Evolutionary conservation across 179 eudicot genomes (phyloP), one percentile per base, ranked within the genome.

Genomic region (Patellifolia procumbens): DNA sequence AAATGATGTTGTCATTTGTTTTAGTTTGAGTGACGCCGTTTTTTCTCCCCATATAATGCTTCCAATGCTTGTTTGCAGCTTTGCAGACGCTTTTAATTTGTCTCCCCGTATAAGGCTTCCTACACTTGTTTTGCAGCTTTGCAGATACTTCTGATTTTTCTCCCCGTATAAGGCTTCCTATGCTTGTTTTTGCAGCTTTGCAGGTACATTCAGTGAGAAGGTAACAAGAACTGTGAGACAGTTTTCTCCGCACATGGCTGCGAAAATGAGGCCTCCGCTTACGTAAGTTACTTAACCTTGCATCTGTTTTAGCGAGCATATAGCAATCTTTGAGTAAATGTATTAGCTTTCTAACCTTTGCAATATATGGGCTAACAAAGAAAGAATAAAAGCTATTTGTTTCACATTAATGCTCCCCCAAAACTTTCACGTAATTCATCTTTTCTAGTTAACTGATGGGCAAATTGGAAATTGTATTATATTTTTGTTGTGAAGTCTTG

Each of bases 191-290:
- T 53, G n/a, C 89, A 92, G 97, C 88, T 92, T 92, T 86, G 96
- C 96, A 72, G 90, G 94, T 68, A 87, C 92, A 59, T 92, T 91
- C 53, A 90, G 83, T 71, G 98, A 91, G 86, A 91, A 91, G 81
- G 94, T 87, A 51, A 91, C 98, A 69, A 85, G 97, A 84, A 86
- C 94, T 73, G 94, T 92, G 62, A 84, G 97, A 75, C 91, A 83
- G 82, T 86, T 93, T 79, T 93, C 98, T 74, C 98, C 98, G 10
- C 96, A 91, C 84, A 64, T 93, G 70, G 98, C 98, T 58, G 98
- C 98, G 62, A 93, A 93, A 81, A 93, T 93, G 98, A 91, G 98
- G 79, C 98, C 98, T 52, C 89, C 96, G 42, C 94, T 88, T 61
- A 91, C 94, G 98, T 93, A 80, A 82, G 98, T 81, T 28, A 32